phyloP scores from a whole-genome alignment of 2,329 filamentous ascomycete species.

The Neurospora sp. region DNA sequence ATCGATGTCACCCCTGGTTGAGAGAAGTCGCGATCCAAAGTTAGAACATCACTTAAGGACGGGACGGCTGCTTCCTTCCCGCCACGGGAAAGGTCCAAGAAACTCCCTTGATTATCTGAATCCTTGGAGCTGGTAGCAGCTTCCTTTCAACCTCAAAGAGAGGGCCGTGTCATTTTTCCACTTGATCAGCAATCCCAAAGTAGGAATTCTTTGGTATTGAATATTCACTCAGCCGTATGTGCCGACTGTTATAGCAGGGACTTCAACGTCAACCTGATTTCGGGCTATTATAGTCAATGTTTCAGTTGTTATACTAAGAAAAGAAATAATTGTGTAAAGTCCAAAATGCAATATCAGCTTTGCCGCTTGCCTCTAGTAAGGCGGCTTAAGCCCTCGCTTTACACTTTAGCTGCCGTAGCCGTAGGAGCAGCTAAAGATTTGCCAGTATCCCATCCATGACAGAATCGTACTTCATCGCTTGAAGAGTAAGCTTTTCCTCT shows the following conservation, averaged over 20 bases:
- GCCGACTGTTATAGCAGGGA: neutral
- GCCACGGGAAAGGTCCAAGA: neutral
- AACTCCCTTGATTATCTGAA: neutral
- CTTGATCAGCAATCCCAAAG: neutral
- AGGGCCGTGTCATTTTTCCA: neutral
- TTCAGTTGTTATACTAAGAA: neutral
- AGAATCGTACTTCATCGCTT: slow-evolving; percentile 14
- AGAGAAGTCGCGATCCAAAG: neutral
- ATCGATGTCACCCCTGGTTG: neutral
- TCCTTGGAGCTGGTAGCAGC: neutral
- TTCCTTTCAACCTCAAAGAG: neutral
- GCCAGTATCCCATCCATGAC: neutral
- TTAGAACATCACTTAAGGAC: neutral
- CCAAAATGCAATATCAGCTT: neutral
- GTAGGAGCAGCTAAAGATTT: neutral
- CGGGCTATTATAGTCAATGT: neutral
- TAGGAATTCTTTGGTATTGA: neutral
- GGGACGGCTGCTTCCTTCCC: neutral
- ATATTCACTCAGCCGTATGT: neutral
- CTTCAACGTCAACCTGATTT: neutral
- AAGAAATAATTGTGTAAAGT: neutral
- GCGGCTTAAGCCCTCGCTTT: neutral
- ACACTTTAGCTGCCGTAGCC: neutral
- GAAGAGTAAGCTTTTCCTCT: slow-evolving; percentile 11
- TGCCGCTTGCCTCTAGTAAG: neutral